Evolutionary conservation across 73 alveolate species (phyloP).

Genomic region (Symbiodinium natans): DNA sequence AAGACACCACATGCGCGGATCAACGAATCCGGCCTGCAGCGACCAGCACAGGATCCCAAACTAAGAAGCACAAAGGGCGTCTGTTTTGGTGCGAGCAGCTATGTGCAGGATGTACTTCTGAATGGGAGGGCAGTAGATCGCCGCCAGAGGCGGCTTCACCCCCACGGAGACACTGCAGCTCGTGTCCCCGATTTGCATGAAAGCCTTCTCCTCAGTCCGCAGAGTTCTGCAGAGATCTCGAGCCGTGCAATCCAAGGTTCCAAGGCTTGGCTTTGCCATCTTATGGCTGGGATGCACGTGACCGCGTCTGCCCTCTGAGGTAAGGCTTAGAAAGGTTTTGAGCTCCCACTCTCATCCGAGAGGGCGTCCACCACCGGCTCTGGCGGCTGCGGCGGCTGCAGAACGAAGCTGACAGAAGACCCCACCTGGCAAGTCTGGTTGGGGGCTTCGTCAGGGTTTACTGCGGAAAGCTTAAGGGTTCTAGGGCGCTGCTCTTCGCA

Average conservation of each 20-base stretch:
- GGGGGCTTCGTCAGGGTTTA: background rate
- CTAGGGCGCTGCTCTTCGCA: too few relatives aligned
- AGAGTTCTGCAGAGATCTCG: too few relatives aligned
- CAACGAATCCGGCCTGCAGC: too few relatives aligned
- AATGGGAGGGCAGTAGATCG: conserved; percentile 64
- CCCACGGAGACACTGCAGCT: conserved; percentile 43
- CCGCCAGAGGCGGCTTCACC: conserved; percentile 42
- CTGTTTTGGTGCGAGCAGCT: background rate
- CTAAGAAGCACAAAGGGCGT: background rate
- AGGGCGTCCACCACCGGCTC: background rate
- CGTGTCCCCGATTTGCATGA: conserved; percentile 10
- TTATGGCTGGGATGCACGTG: too few relatives aligned
- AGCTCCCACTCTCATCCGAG: too few relatives aligned
- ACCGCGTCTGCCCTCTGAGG: too few relatives aligned
- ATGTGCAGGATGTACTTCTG: conserved; percentile 56
- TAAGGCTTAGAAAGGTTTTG: too few relatives aligned
- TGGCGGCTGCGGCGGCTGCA: conserved; percentile 43
- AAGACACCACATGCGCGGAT: too few relatives aligned
- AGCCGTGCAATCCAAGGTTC: too few relatives aligned
- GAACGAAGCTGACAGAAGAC: conserved; percentile 48
- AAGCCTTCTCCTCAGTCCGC: conserved; percentile 9
- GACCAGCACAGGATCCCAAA: too few relatives aligned
- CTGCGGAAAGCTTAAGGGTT: background rate
- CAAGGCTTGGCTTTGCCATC: too few relatives aligned
- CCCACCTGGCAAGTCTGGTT: background rate